Percentiles rank a stretch among this genome's conserved stretches.
phyloP scores from a whole-genome alignment of 495 filamentous ascomycete species.

The Penicillium macrosclerotiorum region DNA sequence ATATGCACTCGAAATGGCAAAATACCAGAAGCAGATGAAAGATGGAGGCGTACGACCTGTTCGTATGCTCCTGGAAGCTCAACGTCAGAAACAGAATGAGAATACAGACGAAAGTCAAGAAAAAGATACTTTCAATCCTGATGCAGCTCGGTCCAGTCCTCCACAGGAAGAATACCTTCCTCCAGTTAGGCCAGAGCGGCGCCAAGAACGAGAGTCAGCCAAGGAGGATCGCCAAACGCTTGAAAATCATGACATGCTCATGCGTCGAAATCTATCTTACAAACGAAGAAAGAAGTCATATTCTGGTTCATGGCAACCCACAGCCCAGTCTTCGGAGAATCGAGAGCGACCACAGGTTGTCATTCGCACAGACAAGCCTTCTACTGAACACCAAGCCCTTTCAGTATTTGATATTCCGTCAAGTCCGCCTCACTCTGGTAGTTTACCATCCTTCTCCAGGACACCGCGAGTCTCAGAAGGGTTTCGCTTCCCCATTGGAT shows the following conservation, averaged over 20 bases:
- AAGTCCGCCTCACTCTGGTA: slow-evolving; percentile 42
- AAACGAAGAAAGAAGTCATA: slow-evolving; percentile 39
- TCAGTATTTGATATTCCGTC: slow-evolving; percentile 33
- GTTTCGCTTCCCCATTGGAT: slow-evolving; percentile 42
- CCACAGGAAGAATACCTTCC: slow-evolving; percentile 25
- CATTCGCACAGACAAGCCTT: slow-evolving; percentile 20
- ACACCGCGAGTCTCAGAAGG: slow-evolving; percentile 16
- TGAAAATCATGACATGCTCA: not conserved
- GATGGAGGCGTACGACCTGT: slow-evolving; percentile 63
- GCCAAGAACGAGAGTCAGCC: slow-evolving; percentile 1
- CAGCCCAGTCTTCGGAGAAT: slow-evolving; percentile 2
- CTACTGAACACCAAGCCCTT: slow-evolving; percentile 1
- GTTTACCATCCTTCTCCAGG: slow-evolving; percentile 24
- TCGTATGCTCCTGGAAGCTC: slow-evolving; percentile 39
- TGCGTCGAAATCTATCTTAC: slow-evolving; percentile 1
- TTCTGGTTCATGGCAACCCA: slow-evolving; percentile 9
- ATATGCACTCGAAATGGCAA: slow-evolving; percentile 65
- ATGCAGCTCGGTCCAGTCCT: slow-evolving; percentile 33
- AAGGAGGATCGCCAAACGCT: not conserved
- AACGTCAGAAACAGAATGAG: slow-evolving; percentile 21
- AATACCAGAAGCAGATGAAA: slow-evolving; percentile 59
- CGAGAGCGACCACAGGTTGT: slow-evolving; percentile 23
- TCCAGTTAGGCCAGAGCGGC: slow-evolving; percentile 10
- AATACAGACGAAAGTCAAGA: slow-evolving; percentile 56
- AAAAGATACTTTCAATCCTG: slow-evolving; percentile 28